Evolutionary conservation across 768 basidiomycete genomes (phyloP), one percentile per base, ranked within the genome.

Genomic region (Tulasnella sp.): DNA sequence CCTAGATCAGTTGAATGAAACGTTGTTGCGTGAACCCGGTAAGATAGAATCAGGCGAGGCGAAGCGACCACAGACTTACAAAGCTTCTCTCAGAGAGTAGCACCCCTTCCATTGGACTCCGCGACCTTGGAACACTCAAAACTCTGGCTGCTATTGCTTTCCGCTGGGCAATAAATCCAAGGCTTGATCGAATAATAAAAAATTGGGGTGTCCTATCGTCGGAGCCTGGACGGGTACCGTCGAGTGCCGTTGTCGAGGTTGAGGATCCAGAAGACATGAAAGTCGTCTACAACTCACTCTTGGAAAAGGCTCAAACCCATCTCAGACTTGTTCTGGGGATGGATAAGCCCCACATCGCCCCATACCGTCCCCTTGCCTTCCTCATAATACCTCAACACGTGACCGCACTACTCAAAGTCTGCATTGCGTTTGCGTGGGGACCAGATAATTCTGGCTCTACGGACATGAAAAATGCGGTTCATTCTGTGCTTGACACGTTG

Each of bases 341-440:
- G 87, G 85, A n/a, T 75, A 81, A 1, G 81, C 11, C 82, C 11
- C 81, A 79, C 29, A 78, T 17, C 16, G 9, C 6, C 19, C 39
- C 86, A 36, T 36, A 35, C 22, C 80, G 32, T 87, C 8, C 85
- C 87, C 76, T 90, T 88, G 0, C 78, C 86, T 41, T 86, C 94
- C 72, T 81, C 83, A 14, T 84, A 89, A 1, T 92, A 11, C 78
- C 88, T 62, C 83, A 83, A 65, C 87, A 92, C 76, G 76, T 85
- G 2, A 77, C 83, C 4, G 88, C 89, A 74, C 76, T 92, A 14
- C 80, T 93, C 9, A 83, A 81, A 59, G 86, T 89, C 9, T 83
- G 86, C 36, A 82, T 92, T 6, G 79, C 85, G 9, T 80, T 94
- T 8, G 92, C 89, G 1, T 94, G 91, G 91, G 81, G 91, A 8